Evolutionary conservation across 2,329 filamentous ascomycete species (phyloP).

Genomic region (Fusarium equiseti): DNA sequence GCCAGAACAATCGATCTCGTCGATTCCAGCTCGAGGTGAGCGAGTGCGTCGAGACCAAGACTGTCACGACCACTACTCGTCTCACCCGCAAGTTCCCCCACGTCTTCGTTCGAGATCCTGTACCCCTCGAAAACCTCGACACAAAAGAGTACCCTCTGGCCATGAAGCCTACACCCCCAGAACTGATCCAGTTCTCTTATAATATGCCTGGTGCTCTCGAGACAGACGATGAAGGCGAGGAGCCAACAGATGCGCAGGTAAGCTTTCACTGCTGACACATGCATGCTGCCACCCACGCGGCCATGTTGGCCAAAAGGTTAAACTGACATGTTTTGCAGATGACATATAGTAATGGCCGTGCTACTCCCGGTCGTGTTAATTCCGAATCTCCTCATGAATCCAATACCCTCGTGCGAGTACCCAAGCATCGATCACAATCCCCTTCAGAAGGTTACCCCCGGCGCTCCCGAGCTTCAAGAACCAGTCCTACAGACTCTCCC

Average conservation of each 20-base stretch:
- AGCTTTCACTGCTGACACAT: constrained; percentile 8
- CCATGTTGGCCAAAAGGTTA: neutral
- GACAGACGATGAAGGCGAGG: constrained; percentile 44
- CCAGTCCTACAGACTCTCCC: constrained; percentile 50
- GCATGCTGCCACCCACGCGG: neutral
- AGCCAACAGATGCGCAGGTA: constrained; percentile 39
- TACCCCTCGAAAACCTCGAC: constrained; percentile 78
- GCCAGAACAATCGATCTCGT: constrained; percentile 50
- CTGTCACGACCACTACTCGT: constrained; percentile 90
- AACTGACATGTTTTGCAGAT: constrained; percentile 26
- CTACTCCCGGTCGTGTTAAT: constrained; percentile 47
- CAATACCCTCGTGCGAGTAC: constrained; percentile 45
- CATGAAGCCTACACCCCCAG: constrained; percentile 81
- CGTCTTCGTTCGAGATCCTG: constrained; percentile 80
- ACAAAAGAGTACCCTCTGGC: constrained; percentile 92
- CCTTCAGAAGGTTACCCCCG: constrained; percentile 52
- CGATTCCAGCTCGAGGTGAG: constrained; percentile 69
- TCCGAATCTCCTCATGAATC: constrained; percentile 47
- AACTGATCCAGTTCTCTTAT: constrained; percentile 82
- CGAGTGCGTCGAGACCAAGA: constrained; percentile 76
- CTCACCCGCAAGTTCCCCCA: constrained; percentile 88
- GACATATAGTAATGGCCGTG: constrained; percentile 39
- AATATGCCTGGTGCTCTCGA: constrained; percentile 61
- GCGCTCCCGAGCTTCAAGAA: constrained; percentile 48
- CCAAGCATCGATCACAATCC: constrained; percentile 51